Conservation (phyloP, 2,329 filamentous ascomycete species). For the Falciphora oryzae region DNA sequence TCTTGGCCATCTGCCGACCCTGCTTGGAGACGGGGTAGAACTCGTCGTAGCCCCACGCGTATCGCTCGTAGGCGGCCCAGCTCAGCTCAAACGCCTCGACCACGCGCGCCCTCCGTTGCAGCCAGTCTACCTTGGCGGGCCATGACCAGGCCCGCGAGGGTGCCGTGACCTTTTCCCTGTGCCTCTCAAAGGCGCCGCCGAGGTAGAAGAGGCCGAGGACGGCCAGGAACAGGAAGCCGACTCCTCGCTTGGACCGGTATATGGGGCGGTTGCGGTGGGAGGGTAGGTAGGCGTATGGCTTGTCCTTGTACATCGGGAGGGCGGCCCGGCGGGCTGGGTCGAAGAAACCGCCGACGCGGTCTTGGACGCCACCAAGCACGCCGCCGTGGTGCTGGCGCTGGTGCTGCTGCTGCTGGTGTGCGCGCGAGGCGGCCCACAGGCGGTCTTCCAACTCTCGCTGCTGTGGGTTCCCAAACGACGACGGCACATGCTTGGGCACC, state of each 20-base stretch:
- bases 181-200: slow-evolving; percentile 51
- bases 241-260: slow-evolving; percentile 58
- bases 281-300: slow-evolving; percentile 70
- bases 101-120: slow-evolving; percentile 69
- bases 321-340: slow-evolving; percentile 44
- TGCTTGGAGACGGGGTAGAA: slow-evolving; percentile 78
- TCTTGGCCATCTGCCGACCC: slow-evolving; percentile 76
- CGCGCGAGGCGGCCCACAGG: slow-evolving; percentile 53
- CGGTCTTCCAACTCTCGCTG: slow-evolving; percentile 56
- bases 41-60: slow-evolving; percentile 91
- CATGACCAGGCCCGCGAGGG: slow-evolving; percentile 48
- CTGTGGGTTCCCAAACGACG: slow-evolving; percentile 58
- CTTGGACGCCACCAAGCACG: slow-evolving; percentile 43
- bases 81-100: slow-evolving; percentile 86
- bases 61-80: slow-evolving; percentile 86
- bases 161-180: slow-evolving; percentile 27
- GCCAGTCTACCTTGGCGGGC: slow-evolving; percentile 63
- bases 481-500: slow-evolving; percentile 61
- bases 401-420: slow-evolving; percentile 2
- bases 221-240: slow-evolving; percentile 45
- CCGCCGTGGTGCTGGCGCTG: slow-evolving; percentile 12
- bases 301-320: slow-evolving; percentile 98
- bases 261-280: slow-evolving; percentile 53
- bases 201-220: slow-evolving; percentile 62
- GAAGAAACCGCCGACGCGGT: slow-evolving; percentile 60